Percentiles rank a stretch among this genome's conserved stretches.
Evolutionary conservation across 1,284 basidiomycete genomes (phyloP).

Genomic region (Cystobasidium pallidum): DNA sequence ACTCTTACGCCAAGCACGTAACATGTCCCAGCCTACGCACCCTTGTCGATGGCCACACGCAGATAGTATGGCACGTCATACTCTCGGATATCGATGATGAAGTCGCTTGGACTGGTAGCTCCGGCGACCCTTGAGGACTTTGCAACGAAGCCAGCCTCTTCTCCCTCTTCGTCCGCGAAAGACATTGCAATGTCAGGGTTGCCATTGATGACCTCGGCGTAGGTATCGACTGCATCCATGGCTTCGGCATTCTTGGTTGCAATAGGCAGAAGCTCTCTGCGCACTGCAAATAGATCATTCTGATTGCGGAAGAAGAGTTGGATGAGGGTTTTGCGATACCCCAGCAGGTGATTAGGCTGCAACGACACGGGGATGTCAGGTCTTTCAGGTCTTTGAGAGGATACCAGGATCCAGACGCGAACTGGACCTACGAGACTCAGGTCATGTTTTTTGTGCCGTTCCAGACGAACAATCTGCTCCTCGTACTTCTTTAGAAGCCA

Average conservation of each 20-base stretch:
- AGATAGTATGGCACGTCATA: slow-evolving; percentile 98
- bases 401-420: background rate
- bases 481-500: slow-evolving; percentile 95
- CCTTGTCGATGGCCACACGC: slow-evolving; percentile 95
- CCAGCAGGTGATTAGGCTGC: slow-evolving; percentile 90
- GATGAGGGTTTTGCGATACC: slow-evolving; percentile 82
- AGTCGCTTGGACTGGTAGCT: slow-evolving; percentile 73
- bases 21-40: slow-evolving; percentile 53
- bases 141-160: slow-evolving; percentile 59
- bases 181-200: slow-evolving; percentile 80
- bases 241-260: slow-evolving; percentile 90
- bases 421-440: slow-evolving; percentile 67
- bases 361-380: background rate
- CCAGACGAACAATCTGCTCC: slow-evolving; percentile 76
- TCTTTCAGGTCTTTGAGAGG: background rate
- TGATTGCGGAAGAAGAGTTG: slow-evolving; percentile 91
- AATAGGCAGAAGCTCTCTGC: slow-evolving; percentile 85
- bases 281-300: slow-evolving; percentile 82
- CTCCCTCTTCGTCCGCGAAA: slow-evolving; percentile 81
- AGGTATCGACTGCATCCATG: slow-evolving; percentile 92
- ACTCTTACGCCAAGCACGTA: too few relatives aligned
- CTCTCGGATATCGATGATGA: slow-evolving; percentile 91
- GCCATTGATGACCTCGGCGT: slow-evolving; percentile 66
- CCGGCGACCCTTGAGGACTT: slow-evolving; percentile 58
- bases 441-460: slow-evolving; percentile 87